phyloP scores from a whole-genome alignment of 352 stramenopile species.

The Globisporangium viniferum region DNA sequence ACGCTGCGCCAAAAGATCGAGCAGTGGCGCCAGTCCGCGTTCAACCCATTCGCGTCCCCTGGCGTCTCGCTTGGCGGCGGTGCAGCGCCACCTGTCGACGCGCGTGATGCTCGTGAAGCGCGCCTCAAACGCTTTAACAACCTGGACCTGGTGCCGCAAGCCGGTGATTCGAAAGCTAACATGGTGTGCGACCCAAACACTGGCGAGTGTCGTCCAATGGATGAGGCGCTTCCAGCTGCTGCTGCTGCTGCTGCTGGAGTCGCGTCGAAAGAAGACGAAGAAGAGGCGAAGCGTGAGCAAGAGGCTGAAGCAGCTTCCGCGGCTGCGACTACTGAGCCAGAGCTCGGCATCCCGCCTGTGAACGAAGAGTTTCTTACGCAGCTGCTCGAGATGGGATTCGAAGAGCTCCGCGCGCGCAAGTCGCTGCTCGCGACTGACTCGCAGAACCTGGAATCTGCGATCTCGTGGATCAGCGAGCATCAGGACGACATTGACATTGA shows the following conservation, averaged over 20 bases:
- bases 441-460: conserved; percentile 64
- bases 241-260: not conserved
- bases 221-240: conserved; percentile 4
- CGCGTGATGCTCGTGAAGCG: conserved; percentile 76
- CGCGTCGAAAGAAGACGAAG: conserved; percentile 17
- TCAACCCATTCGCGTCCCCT: conserved; percentile 82
- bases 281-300: conserved; percentile 16
- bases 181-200: conserved; percentile 71
- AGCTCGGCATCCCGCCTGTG: conserved; percentile 47
- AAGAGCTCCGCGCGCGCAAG: conserved; percentile 76
- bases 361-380: conserved; percentile 68
- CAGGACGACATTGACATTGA: conserved; percentile 89
- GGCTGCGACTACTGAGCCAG: conserved; percentile 10
- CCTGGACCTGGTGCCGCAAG: conserved; percentile 49
- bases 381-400: conserved; percentile 85
- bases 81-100: conserved; percentile 30
- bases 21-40: conserved; percentile 80
- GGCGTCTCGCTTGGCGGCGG: conserved; percentile 59
- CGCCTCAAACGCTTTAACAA: conserved; percentile 77
- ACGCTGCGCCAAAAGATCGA: conserved; percentile 84
- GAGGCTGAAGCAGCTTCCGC: conserved; percentile 17
- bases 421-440: conserved; percentile 80
- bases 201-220: conserved; percentile 42
- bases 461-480: conserved; percentile 89
- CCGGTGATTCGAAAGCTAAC: conserved; percentile 30